These are phyloP conservation scores for Diphasiastrum complanatum DNA, from an alignment of 83 land plant genomes.

Conservation along the genomic window DNA sequence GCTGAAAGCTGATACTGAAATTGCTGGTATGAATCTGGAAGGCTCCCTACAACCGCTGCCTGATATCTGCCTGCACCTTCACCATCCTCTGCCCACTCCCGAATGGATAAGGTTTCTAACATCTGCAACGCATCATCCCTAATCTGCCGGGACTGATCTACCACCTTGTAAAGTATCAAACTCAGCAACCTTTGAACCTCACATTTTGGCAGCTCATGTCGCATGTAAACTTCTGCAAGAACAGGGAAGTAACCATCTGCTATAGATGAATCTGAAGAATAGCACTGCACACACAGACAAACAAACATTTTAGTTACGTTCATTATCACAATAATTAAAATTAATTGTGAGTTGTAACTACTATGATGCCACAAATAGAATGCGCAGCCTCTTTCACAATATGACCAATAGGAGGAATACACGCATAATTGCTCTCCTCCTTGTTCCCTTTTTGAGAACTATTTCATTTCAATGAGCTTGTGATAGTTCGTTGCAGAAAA, in stretches of 20 bases:
- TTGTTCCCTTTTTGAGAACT: too few species aligned
- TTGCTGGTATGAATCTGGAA: slow-evolving; percentile 98
- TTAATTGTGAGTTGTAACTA: too few species aligned
- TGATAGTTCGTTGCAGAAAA: too few species aligned
- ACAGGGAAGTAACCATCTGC: slow-evolving; percentile 99
- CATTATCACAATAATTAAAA: too few species aligned
- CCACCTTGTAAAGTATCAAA: slow-evolving; percentile 95
- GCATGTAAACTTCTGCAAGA: slow-evolving; percentile 99
- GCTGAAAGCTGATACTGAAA: slow-evolving; percentile 96
- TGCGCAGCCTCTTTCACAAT: too few species aligned
- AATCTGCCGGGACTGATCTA: slow-evolving; percentile 82
- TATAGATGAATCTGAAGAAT: slow-evolving; percentile 79
- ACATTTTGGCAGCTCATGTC: slow-evolving; percentile 92
- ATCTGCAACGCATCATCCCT: slow-evolving; percentile 99
- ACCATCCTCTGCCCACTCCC: slow-evolving; percentile 98
- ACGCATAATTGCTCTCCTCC: too few species aligned
- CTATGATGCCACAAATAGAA: too few species aligned
- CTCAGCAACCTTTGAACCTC: slow-evolving; percentile 89
- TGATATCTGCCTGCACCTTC: slow-evolving; percentile 85
- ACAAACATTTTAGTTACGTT: not conserved
- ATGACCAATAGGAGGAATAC: too few species aligned
- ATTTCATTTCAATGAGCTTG: too few species aligned
- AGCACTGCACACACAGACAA: slow-evolving; percentile 56
- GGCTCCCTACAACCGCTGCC: slow-evolving; percentile 97
- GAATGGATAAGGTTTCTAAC: slow-evolving; percentile 92